Percentiles rank a stretch among this genome's conserved stretches.
Evolutionary conservation across 1,284 basidiomycete species (phyloP).

Genomic region (Xerocomus amazonicus): DNA sequence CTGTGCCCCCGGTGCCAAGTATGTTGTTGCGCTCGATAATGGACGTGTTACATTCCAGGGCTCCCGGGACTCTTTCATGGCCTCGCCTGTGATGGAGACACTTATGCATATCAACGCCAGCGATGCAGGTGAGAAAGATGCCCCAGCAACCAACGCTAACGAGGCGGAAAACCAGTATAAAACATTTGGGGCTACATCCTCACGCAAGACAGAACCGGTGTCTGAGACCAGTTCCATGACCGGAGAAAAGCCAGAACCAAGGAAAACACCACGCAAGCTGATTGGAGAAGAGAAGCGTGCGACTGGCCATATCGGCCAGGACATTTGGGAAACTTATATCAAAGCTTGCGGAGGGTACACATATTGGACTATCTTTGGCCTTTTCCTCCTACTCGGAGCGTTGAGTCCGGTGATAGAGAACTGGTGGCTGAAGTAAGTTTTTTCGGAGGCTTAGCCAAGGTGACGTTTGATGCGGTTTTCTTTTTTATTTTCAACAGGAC

Average conservation of each 20-base stretch:
- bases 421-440: conserved; percentile 70
- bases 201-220: conserved; percentile 27
- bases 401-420: conserved; percentile 78
- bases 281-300: conserved; percentile 90
- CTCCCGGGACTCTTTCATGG: conserved; percentile 60
- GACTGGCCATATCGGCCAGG: conserved; percentile 72
- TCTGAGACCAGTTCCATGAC: conserved; percentile 54
- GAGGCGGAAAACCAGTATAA: conserved; percentile 5
- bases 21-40: conserved; percentile 82
- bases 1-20: conserved; percentile 64
- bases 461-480: background rate
- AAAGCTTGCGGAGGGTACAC: conserved; percentile 58
- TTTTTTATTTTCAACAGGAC: conserved; percentile 37
- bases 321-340: conserved; percentile 83
- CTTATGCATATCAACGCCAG: conserved; percentile 62
- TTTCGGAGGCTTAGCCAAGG: background rate
- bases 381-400: conserved; percentile 61
- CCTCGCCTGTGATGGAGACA: conserved; percentile 62
- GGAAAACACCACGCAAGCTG: conserved; percentile 77
- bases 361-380: conserved; percentile 73
- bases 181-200: background rate
- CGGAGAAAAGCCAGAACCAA: conserved; percentile 35
- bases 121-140: conserved; percentile 28
- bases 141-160: conserved; percentile 14
- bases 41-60: conserved; percentile 78